Base-by-base conservation (phyloP, 2,329 filamentous ascomycete species). In the Paraconiothyrium brasiliense region DNA sequence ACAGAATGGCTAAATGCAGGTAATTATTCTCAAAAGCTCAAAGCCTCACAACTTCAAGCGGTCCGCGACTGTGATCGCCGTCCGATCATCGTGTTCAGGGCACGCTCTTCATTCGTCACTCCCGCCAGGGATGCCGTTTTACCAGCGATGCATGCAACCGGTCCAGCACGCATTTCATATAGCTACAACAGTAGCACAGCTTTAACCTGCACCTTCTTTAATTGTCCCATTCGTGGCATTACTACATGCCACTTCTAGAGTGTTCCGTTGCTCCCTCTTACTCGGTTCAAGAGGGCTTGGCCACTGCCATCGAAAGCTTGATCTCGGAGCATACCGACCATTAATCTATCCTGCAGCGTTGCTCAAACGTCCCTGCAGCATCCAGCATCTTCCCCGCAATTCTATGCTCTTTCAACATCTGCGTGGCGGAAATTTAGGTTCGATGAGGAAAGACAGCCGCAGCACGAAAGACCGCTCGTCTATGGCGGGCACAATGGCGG, bases 221-320 rank as follows among this genome's bases (percentile, higher is more conserved):
- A 16, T 16, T n/a, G 27, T 44, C 52, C 52, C 13, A 55, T 55
- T 55, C 39, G 52, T 55, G 52, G 52, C 39, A 55, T 44, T 22
- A 34, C 37, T 41, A 41, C 14, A 7, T 20, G 39, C 39, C 39
- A 41, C 10, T 46, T 22, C 7, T 44, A 34, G 41, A 35, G 16
- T 44, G n/a, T n/a, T 22, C 27, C 27, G 13, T 6, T 20, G 16
- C 11, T 34, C 16, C 1, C 27, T 16, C 39, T 46, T 5, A 20
- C 39, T 55, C n/a, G 39, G 22, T 43, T 55, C 39, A 44, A 55
- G 16, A 34, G 11, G 16, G 16, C 39, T 55, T 55, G 27, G 52
- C 52, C 24, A 55, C 39, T 34, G n/a, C 24, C 24, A 22, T 44
- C 34, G 34, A 30, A 55, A 44, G 39, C 24, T 55, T 55, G 13